Evolutionary conservation across 495 filamentous ascomycete species (phyloP).

Genomic region (Xylaria sp.): DNA sequence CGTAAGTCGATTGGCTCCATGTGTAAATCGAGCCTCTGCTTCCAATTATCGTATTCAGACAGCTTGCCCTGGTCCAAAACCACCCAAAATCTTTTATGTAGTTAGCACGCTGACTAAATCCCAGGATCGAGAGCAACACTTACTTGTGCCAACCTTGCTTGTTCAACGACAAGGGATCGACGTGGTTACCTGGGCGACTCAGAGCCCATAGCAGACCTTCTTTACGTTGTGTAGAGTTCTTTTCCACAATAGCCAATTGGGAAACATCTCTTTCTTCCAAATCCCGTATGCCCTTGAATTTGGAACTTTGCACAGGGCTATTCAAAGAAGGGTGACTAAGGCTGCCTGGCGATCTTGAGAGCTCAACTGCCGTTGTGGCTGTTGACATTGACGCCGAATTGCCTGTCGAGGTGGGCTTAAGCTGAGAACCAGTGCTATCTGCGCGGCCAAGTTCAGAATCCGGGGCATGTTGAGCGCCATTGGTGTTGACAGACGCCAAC

Average conservation of each 20-base stretch:
- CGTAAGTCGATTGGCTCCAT: constrained; percentile 98
- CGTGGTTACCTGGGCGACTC: constrained; percentile 91
- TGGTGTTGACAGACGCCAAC: constrained; percentile 39
- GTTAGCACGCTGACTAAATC: constrained; percentile 25
- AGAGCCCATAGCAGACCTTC: constrained; percentile 95
- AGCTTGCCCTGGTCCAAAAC: constrained; percentile 95
- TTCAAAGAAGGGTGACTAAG: constrained; percentile 43
- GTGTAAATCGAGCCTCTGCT: constrained; percentile 93
- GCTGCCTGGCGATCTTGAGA: constrained; percentile 55
- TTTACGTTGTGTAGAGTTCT: constrained; percentile 66
- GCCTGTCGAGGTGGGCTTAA: constrained; percentile 53
- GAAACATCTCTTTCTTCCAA: constrained; percentile 79
- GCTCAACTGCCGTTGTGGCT: constrained; percentile 39
- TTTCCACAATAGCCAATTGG: constrained; percentile 52
- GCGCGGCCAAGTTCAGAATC: constrained; percentile 73
- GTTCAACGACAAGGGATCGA: constrained; percentile 91
- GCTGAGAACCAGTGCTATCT: constrained; percentile 74
- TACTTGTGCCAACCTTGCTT: constrained; percentile 99
- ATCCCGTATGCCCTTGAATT: constrained; percentile 89
- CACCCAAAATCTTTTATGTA: constrained; percentile 83
- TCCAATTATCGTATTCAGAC: constrained; percentile 99
- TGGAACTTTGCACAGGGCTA: constrained; percentile 64
- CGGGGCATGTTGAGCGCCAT: constrained; percentile 52
- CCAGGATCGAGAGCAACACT: constrained; percentile 41
- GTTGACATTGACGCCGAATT: constrained; percentile 35